Evolutionary conservation across 2,329 filamentous ascomycete genomes (phyloP), one percentile per base, ranked within the genome.

Genomic region (Ophiostoma fasciatum): DNA sequence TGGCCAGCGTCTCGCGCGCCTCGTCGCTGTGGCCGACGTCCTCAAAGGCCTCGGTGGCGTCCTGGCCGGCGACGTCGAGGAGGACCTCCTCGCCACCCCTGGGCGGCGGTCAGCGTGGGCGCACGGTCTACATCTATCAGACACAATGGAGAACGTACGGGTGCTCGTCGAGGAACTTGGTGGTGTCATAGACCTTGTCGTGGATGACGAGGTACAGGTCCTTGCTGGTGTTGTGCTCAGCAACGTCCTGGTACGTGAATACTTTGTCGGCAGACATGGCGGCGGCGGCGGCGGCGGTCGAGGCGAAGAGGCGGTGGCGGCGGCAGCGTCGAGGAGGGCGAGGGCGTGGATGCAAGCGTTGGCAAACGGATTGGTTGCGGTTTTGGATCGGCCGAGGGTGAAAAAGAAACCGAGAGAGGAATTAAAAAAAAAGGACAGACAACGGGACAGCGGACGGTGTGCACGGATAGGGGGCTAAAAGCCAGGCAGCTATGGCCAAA

Each of bases 1-100:
- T 73, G 22, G 80, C 76, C 39, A 98, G 76, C 48, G 93, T 88
- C 67, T 96, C 88, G 48, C 90, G 80, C 48, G 90, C 90, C 70
- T 98, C 90, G 61, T 98, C 90, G 52, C 82, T 92, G 79, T 98
- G 90, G 55, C 90, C 90, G 53, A 98, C 90, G 62, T 98, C 90
- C 68, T 98, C 90, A 58, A 98, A 98, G 43, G 90, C 88, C 65
- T 96, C 90, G 51, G 88, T 94, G 52, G 82, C 81, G 61, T 98
- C 90, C 65, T 94, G 87, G 49, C 90, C 90, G 53, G 71, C 90
- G 46, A 96, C 87, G 50, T 98, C 90, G 49, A 98, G 79, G 45
- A 98, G 68, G 50, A 98, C 90, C 67, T 98, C 90, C 66, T 98
- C 90, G 65, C 90, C 90, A 68, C 90, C 90, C 51, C 90, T 96